Conservation (phyloP, 2,329 filamentous ascomycete genomes). For the Zymoseptoria passerinii region DNA sequence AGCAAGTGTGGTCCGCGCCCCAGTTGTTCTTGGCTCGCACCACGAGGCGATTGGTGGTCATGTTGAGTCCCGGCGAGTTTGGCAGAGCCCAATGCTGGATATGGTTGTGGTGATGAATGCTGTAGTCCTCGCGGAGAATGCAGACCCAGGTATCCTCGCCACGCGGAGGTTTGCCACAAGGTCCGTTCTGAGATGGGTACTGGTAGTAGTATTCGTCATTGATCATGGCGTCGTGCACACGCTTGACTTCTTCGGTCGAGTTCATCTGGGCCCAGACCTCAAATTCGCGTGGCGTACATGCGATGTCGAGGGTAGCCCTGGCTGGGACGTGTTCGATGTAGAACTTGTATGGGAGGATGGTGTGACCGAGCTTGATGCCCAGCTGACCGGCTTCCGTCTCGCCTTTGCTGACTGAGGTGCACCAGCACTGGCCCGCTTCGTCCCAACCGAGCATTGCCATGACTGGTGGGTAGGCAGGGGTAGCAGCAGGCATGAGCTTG, state of each 20-base stretch:
- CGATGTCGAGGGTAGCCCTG: constrained; percentile 32
- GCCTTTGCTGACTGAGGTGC: constrained; percentile 45
- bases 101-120: constrained; percentile 34
- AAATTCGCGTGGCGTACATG: constrained; percentile 34
- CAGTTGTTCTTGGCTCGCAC: constrained; percentile 37
- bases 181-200: background rate
- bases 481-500: background rate
- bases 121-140: constrained; percentile 35
- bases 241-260: constrained; percentile 10
- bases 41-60: constrained; percentile 30
- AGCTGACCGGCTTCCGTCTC: constrained; percentile 54
- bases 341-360: constrained; percentile 33
- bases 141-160: constrained; percentile 30
- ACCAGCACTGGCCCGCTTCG: constrained; percentile 84
- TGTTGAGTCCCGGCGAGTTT: constrained; percentile 15
- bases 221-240: constrained; percentile 9
- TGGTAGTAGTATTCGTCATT: constrained; percentile 10
- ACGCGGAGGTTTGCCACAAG: constrained; percentile 12
- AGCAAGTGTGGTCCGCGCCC: constrained; percentile 37
- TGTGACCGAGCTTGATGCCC: constrained; percentile 42
- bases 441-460: constrained; percentile 61
- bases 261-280: constrained; percentile 39
- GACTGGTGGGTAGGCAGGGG: constrained; percentile 8
- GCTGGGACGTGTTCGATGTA: constrained; percentile 41
- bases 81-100: constrained; percentile 36